Conservation (phyloP, 305 asterid species). For the Fraxinus xanthoxyloides region DNA sequence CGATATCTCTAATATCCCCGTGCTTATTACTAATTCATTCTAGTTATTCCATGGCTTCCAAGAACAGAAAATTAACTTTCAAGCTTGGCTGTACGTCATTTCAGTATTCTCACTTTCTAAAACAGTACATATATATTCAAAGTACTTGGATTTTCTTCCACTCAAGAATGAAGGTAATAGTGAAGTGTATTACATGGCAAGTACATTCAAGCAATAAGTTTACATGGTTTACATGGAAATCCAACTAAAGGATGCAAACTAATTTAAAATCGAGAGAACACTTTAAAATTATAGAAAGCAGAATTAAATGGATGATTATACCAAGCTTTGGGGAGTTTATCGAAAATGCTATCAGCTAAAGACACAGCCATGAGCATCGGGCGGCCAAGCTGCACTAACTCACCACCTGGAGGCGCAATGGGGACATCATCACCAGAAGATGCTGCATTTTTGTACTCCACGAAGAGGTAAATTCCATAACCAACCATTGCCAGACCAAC, state of each 20-base stretch:
- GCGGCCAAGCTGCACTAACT: slow-evolving; percentile 70
- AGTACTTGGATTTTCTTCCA: not conserved
- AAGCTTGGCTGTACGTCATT: not conserved
- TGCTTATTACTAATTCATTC: not conserved
- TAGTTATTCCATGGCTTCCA: not conserved
- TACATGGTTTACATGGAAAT: not conserved
- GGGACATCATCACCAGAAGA: slow-evolving; percentile 45
- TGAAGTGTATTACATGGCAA: not conserved
- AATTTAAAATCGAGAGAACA: not conserved
- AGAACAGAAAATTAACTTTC: not conserved
- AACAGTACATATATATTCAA: not conserved
- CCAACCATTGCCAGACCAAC: slow-evolving; percentile 91
- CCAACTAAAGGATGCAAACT: not conserved
- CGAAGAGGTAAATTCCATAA: slow-evolving; percentile 84
- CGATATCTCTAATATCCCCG: not conserved
- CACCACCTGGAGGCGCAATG: slow-evolving; percentile 48
- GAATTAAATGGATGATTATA: slow-evolving; percentile 26
- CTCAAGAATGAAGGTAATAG: not conserved
- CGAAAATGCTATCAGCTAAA: slow-evolving; percentile 60
- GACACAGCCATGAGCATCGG: slow-evolving; percentile 83
- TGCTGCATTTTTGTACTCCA: slow-evolving; percentile 58
- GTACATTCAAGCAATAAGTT: not conserved
- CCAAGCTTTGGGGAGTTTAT: slow-evolving; percentile 97
- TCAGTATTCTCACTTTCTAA: not conserved
- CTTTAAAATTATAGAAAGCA: not conserved